These are phyloP conservation scores for Acarospora socialis DNA, from an alignment of 2,329 filamentous ascomycete genomes.

Conservation along the genomic window DNA sequence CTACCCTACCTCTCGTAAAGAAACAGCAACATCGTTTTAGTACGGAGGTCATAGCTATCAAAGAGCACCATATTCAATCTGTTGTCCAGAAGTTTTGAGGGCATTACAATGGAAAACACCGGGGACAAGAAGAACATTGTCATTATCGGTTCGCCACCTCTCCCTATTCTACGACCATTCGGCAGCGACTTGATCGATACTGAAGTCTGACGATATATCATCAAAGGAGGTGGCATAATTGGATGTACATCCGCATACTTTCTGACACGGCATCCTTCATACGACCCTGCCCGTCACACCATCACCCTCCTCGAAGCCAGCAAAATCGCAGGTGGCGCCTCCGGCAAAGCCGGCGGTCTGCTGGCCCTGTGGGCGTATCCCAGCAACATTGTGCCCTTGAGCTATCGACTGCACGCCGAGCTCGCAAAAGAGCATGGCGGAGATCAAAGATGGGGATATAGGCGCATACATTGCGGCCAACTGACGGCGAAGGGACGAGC, in stretches of 20 bases:
- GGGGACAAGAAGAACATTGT: constrained; percentile 18
- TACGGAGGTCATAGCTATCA: too few relatives aligned
- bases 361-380: constrained; percentile 90
- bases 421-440: constrained; percentile 76
- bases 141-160: constrained; percentile 14
- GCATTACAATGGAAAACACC: too few relatives aligned
- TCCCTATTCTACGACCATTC: neutral
- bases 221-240: constrained; percentile 77
- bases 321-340: constrained; percentile 10
- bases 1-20: too few relatives aligned
- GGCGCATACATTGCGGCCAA: constrained; percentile 60
- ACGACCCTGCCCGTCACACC: constrained; percentile 56
- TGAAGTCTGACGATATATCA: neutral
- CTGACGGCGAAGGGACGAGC: constrained; percentile 38
- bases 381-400: constrained; percentile 65
- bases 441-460: constrained; percentile 70
- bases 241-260: constrained; percentile 86
- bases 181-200: neutral
- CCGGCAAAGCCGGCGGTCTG: constrained; percentile 57
- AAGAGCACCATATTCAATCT: too few relatives aligned
- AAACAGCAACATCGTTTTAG: too few relatives aligned
- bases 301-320: constrained; percentile 65
- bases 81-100: too few relatives aligned
- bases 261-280: constrained; percentile 71
- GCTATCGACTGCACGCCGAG: constrained; percentile 68